Conservation (phyloP, 164 flowering plant species). For the Berberis thunbergii region DNA sequence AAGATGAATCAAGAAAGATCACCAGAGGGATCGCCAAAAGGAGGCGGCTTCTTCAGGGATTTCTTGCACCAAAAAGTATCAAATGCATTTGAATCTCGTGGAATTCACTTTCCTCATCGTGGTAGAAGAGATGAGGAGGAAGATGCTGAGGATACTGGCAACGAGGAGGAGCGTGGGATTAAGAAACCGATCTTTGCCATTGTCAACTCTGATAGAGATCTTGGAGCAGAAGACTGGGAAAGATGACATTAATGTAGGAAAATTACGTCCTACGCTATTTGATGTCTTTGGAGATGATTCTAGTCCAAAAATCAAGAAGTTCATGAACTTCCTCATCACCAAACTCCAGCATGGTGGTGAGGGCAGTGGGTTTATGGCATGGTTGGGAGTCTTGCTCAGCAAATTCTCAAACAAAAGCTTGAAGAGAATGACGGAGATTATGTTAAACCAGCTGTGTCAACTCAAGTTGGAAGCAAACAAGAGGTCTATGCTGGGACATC, state of each 20-base stretch:
- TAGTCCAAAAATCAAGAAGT: slow-evolving; percentile 95
- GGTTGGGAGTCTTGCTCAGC: slow-evolving; percentile 64
- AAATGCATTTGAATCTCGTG: slow-evolving; percentile 68
- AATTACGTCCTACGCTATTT: slow-evolving; percentile 69
- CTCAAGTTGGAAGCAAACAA: slow-evolving; percentile 50
- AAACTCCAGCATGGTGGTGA: slow-evolving; percentile 46
- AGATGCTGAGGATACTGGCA: slow-evolving; percentile 22
- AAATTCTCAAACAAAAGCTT: slow-evolving; percentile 74
- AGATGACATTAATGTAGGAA: slow-evolving; percentile 89
- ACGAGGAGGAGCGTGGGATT: slow-evolving; percentile 20
- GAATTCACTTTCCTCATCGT: slow-evolving; percentile 47
- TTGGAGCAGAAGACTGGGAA: slow-evolving; percentile 90
- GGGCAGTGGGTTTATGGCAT: slow-evolving; percentile 57
- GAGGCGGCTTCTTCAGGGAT: slow-evolving; percentile 35
- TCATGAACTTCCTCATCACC: slow-evolving; percentile 67
- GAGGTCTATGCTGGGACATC: slow-evolving; percentile 73
- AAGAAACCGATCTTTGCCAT: slow-evolving; percentile 71
- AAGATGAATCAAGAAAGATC: slow-evolving; percentile 12
- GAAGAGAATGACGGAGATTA: slow-evolving; percentile 59
- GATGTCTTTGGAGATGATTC: slow-evolving; percentile 84
- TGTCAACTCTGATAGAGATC: slow-evolving; percentile 79
- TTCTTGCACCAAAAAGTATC: slow-evolving; percentile 47
- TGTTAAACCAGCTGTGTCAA: slow-evolving; percentile 63
- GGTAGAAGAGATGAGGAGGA: slow-evolving; percentile 19
- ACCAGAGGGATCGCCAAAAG: slow-evolving; percentile 5